Base-by-base conservation (phyloP, 2,329 filamentous ascomycete genomes). In the Ophiocordyceps camponoti-floridani region DNA sequence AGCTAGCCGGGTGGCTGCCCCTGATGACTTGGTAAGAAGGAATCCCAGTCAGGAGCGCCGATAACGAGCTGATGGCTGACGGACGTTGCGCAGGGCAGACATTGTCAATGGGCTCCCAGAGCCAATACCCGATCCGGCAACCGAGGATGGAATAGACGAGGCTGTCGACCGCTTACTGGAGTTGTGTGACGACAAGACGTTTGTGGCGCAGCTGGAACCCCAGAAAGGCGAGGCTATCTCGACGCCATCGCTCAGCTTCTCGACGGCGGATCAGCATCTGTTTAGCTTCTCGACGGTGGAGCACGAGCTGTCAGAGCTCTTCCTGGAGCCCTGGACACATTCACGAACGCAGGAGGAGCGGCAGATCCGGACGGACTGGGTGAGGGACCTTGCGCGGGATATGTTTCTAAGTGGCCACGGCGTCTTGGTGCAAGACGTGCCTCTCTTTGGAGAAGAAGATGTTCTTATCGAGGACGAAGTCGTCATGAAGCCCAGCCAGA, bases 21-120 rank as follows among this genome's bases (percentile, higher is more conserved):
- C 50, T 64, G 0, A 51, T 48, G 27, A 61, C 60, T 37, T 64
- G 62, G 60, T 61, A n/a, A n/a, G n/a, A 55, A 41, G 57, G 46
- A 30, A 9, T 12, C 14, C 26, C 10, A 18, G 7, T 16, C 14
- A 13, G 10, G 4, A 38, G 1, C 13, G 12, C 13, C 2, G 41
- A 27, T 8, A 16, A 4, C 9, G 18, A 6, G 13, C 8, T 12
- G 16, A 27, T 9, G 9, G 27, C 43, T 44, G 18, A 44, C 16
- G 26, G 11, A 31, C n/a, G n/a, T n/a, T n/a, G 13, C 13, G 11
- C 8, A 47, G 44, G 46, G 38, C 42, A 23, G 44, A 46, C 8
- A 44, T 49, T 12, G 47, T 46, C 33, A 41, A 46, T 10, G 30
- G 44, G 4, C 23, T 48, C 3, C 46, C 46, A 3, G 23, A 46